Evolutionary conservation across 2,329 filamentous ascomycete genomes (phyloP).

Genomic region (Stemphylium beticola): DNA sequence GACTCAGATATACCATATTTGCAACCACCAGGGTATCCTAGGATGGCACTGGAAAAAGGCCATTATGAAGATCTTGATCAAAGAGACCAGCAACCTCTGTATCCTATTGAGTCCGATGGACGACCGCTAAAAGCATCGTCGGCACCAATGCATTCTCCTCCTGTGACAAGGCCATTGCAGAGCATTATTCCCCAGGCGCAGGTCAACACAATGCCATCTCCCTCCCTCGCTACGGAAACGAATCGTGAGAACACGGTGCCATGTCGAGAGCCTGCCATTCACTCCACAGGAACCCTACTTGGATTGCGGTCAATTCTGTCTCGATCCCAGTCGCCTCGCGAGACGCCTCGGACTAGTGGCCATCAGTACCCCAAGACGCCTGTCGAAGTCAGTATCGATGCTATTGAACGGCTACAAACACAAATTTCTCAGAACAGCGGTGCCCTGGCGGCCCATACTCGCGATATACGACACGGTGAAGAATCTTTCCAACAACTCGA

Average conservation of each 20-base stretch:
- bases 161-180: constrained; percentile 17
- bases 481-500: constrained; percentile 37
- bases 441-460: constrained; percentile 40
- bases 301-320: constrained; percentile 20
- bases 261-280: constrained; percentile 18
- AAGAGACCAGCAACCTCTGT: constrained; percentile 24
- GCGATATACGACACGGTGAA: constrained; percentile 39
- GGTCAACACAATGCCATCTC: constrained; percentile 19
- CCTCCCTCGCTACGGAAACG: constrained; percentile 25
- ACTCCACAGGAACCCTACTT: constrained; percentile 20
- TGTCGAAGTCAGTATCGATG: constrained; percentile 46
- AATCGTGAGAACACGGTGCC: constrained; percentile 21
- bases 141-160: constrained; percentile 25
- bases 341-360: constrained; percentile 31
- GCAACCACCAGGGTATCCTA: constrained; percentile 25
- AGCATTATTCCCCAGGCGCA: constrained; percentile 23
- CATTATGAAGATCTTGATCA: constrained; percentile 25
- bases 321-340: constrained; percentile 19
- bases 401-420: constrained; percentile 55
- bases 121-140: constrained; percentile 25
- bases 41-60: constrained; percentile 13
- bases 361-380: constrained; percentile 38
- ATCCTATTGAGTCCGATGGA: constrained; percentile 26
- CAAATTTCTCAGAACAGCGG: constrained; percentile 56
- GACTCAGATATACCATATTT: constrained; percentile 32